Base-by-base conservation (phyloP, 345 rosid species). In the Populus simonii region DNA sequence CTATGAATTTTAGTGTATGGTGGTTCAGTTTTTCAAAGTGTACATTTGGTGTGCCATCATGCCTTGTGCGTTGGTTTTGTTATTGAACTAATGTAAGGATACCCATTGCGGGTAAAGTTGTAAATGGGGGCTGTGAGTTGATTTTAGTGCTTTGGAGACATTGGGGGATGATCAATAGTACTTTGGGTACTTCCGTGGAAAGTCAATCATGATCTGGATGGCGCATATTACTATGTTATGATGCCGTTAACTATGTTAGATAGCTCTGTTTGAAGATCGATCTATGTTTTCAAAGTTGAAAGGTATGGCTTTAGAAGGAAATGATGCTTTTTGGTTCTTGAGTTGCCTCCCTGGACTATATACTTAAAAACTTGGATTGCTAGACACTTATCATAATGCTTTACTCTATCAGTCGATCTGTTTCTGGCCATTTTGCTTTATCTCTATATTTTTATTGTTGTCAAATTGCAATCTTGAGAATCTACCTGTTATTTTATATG, bases 61-160 rank as follows among this genome's bases (percentile, higher is more conserved):
- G 51, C 16, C 35, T 38, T 66, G 57, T 59, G 29, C 29, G 13
- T 20, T 77, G 65, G 59, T 65, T 72, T 82, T 72, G 41, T 53
- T 62, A n/a, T 72, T 71, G 11, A 53, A n/a, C 53, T 69, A 25
- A 39, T 31, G 33, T 23, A 20, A 72, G 23, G 45, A 69, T 72
- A 39, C n/a, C 61, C 7, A 36, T 73, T 35, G 47, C 1, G 6
- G 29, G 15, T 5, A 49, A 71, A 73, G 76, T 39, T 59, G 23
- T 39, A 38, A 27, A 5, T 61, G 29, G 53, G 55, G 57, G 18
- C 16, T 18, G 8, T 51, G 29, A 16, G 39, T 66, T 67, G 9
- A 67, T 33, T 33, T 49, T 65, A 45, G 71, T n/a, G 17, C 49
- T 22, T 55, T 16, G 36, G 33, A 38, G 22, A 36, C 8, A 63